These are phyloP conservation scores for Mortierella sp. DNA, from an alignment of 371 early-diverging fungal species.

Conservation along the genomic window DNA sequence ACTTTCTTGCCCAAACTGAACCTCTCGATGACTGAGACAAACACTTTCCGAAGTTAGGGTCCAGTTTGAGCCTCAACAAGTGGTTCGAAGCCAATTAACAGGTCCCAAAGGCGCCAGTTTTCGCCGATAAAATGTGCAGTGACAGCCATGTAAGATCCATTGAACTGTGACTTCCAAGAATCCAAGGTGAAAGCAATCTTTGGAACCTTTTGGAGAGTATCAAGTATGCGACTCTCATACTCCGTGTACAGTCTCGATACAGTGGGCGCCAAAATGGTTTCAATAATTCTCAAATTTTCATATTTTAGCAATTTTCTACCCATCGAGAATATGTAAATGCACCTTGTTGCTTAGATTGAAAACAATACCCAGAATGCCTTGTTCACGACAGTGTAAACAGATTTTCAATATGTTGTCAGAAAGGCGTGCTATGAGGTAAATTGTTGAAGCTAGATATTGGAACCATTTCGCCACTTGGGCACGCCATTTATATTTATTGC, in stretches of 20 bases:
- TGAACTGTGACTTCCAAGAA: conserved; percentile 31
- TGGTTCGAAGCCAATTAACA: conserved; percentile 32
- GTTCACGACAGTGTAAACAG: too few species aligned
- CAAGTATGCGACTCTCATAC: conserved; percentile 1
- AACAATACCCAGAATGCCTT: too few species aligned
- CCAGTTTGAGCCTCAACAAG: conserved; percentile 22
- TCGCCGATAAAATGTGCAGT: conserved; percentile 41
- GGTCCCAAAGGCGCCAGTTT: conserved; percentile 18
- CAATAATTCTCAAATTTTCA: too few species aligned
- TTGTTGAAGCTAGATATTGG: too few species aligned
- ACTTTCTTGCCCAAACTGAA: conserved; percentile 17
- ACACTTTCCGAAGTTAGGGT: conserved; percentile 24
- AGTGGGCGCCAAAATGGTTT: too few species aligned
- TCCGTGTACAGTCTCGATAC: conserved; percentile 5
- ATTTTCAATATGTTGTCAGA: too few species aligned
- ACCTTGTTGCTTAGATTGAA: too few species aligned
- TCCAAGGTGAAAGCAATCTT: conserved; percentile 31
- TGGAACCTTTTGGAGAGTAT: conserved; percentile 9
- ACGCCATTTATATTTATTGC: too few species aligned
- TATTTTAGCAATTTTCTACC: too few species aligned
- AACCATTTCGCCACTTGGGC: too few species aligned
- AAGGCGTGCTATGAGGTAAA: too few species aligned
- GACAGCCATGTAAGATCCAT: conserved; percentile 24
- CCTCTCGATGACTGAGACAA: conserved; percentile 19
- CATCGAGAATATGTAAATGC: too few species aligned